These are phyloP conservation scores for Hippophae gyantsensis DNA, from an alignment of 306 rosid genomes.

Conservation along the genomic window DNA sequence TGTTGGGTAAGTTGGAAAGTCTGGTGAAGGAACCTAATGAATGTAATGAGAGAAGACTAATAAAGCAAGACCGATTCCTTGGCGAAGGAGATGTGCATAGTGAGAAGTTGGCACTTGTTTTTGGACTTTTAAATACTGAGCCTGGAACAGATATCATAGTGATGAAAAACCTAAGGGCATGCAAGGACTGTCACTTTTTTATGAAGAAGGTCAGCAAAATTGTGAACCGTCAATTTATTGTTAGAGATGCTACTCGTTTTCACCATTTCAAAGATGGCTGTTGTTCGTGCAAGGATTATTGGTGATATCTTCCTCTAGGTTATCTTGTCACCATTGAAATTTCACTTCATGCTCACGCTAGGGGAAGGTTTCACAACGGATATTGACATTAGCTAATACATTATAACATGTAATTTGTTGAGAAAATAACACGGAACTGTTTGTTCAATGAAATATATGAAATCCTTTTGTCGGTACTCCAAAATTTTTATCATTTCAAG, in stretches of 20 bases:
- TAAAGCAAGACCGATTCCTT: conserved; percentile 28
- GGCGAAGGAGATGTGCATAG: conserved; percentile 56
- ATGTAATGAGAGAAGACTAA: conserved; percentile 19
- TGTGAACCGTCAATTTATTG: conserved; percentile 60
- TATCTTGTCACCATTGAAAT: no score
- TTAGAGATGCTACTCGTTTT: conserved; percentile 83
- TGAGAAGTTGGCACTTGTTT: conserved; percentile 71
- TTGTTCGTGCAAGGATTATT: conserved; percentile 86
- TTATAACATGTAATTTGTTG: no score
- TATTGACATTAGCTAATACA: no score
- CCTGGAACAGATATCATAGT: conserved; percentile 56
- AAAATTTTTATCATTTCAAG: no score
- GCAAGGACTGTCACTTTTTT: conserved; percentile 72
- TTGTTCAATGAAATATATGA: no score
- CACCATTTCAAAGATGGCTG: conserved; percentile 71
- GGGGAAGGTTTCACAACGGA: no score
- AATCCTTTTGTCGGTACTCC: no score
- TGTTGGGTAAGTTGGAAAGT: conserved; percentile 49
- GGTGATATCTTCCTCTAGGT: conserved; percentile 28
- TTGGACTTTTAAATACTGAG: conserved; percentile 44
- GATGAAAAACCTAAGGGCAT: conserved; percentile 78
- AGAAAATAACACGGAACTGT: no score
- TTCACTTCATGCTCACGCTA: no score
- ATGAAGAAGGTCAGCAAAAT: conserved; percentile 64
- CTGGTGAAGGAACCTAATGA: conserved; percentile 30